A percentile compares a stretch with the other conserved stretches of the same genome.
Evolutionary conservation across 768 basidiomycete species (phyloP).

Genomic region (Suillus fuscotomentosus): DNA sequence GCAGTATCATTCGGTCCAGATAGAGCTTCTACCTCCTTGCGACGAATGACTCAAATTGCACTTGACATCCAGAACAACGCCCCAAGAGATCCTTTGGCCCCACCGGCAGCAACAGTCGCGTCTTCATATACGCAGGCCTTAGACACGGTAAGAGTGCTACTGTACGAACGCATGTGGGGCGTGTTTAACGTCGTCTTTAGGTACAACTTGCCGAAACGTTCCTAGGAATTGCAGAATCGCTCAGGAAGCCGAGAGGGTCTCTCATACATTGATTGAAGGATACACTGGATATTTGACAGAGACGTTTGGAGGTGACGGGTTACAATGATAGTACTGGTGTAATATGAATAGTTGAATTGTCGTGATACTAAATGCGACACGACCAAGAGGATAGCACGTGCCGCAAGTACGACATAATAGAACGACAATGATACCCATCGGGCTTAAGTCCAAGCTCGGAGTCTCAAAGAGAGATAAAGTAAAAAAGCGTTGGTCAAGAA

Average conservation of each 20-base stretch:
- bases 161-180: not conserved
- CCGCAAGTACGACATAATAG: no score
- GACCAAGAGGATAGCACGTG: no score
- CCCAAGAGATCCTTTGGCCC: conserved; percentile 38
- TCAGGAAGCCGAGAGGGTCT: conserved; percentile 54
- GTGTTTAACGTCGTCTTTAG: conserved; percentile 26
- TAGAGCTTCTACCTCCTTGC: conserved; percentile 26
- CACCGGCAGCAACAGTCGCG: conserved; percentile 28
- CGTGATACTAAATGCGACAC: no score
- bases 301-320: not conserved
- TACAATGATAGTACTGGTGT: not conserved
- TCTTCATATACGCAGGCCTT: conserved; percentile 53
- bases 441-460: no score
- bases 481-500: no score
- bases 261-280: conserved; percentile 32
- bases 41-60: conserved; percentile 54
- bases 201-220: conserved; percentile 57
- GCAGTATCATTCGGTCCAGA: conserved; percentile 53
- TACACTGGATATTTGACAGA: not conserved
- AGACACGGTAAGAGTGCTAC: conserved; percentile 41
- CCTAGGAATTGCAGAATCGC: conserved; percentile 54
- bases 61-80: conserved; percentile 43
- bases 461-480: no score
- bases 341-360: no score
- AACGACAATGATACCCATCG: no score